Conservation (phyloP, 2,329 filamentous ascomycete species). For the Ophiostoma ips region DNA sequence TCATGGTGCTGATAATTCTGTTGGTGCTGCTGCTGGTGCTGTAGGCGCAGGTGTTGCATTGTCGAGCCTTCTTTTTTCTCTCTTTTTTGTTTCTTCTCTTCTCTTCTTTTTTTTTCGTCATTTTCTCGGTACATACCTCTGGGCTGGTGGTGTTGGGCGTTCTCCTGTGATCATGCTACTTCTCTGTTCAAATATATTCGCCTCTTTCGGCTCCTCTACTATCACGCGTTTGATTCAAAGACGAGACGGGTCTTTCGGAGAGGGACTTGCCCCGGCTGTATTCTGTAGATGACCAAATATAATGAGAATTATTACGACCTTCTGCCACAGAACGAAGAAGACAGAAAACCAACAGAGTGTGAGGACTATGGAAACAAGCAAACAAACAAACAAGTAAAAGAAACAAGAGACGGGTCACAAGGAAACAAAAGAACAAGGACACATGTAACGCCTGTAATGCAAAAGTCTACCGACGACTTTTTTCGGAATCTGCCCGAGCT, state of each 20-base stretch:
- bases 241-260: too few species aligned
- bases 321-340: not conserved
- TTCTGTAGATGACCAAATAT: too few species aligned
- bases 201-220: too few species aligned
- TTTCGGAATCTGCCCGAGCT: too few species aligned
- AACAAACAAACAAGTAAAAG: not conserved
- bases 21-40: conserved; percentile 62
- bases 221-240: too few species aligned
- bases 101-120: not conserved
- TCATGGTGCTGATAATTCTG: conserved; percentile 75
- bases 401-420: not conserved
- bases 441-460: not conserved
- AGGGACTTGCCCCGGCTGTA: too few species aligned
- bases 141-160: too few species aligned
- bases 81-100: not conserved
- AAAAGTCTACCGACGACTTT: too few species aligned
- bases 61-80: not conserved
- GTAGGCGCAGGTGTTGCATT: conserved; percentile 17
- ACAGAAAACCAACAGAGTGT: not conserved
- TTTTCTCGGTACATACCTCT: not conserved
- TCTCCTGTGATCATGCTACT: too few species aligned
- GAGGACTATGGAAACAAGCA: not conserved
- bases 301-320: too few species aligned
- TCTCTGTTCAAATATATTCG: too few species aligned
- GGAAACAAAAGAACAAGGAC: not conserved